Base-by-base conservation (phyloP, 225 moss, liverwort and hornwort genomes). In the Marchantia paleacea region DNA sequence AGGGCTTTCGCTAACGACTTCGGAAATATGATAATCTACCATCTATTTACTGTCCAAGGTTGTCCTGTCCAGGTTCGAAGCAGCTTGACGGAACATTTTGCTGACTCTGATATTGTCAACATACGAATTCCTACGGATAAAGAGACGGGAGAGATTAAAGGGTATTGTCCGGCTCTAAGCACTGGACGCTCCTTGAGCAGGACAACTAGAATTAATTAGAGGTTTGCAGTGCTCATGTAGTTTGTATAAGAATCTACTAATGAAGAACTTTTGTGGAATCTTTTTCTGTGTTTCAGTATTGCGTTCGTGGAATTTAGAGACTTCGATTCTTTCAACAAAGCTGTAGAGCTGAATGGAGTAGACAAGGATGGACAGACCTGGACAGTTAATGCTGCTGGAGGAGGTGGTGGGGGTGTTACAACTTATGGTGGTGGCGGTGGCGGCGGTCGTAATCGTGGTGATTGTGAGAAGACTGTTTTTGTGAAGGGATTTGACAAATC, bases 41-140 rank as follows among this genome's bases (percentile, higher is more conserved):
- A 6, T 58, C 18, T 20, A 52, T 39, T 49, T 20, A 10, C 12
- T 47, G 48, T 15, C n/a, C 55, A 6, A 30, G 15, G 47, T 7
- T 58, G 62, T 12, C 10, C 72, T 69, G 53, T 52, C 13, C 92
- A 96, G 94, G 90, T 96, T 69, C 92, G 92, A 28, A 90, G 57
- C 39, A 75, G 49, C 72, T 82, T 96, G 83, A 87, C 79, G 7
- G 84, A 89, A 73, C 87, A 87, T 74, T 94, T 96, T 72, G 51
- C 80, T 39, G 86, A 85, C 0, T 91, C 89, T 75, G 92, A 91
- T 4, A 54, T 94, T 22, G 4, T 73, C 0, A 93, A 83, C 30
- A 84, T 96, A 8, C 85, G 94, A 60, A 89, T 96, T 31, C 96
- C 92, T 0, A 93, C 86, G 0, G 92, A 93, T 55, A 82, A 90